Evolutionary conservation across 805 yeast genomes (phyloP).

Genomic region (Maudiozyma bulderi): DNA sequence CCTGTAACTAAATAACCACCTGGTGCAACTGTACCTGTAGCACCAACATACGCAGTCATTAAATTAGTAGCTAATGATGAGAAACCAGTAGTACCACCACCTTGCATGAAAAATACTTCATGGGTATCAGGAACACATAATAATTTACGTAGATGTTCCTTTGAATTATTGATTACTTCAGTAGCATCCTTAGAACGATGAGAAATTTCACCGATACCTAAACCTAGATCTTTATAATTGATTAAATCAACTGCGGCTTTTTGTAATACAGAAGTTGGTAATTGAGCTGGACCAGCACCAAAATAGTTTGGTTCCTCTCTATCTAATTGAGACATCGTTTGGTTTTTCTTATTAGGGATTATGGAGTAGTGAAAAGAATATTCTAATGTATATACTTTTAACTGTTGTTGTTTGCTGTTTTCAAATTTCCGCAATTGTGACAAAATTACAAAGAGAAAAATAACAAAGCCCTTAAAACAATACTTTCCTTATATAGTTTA

Average conservation of each 20-base stretch:
- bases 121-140: slow-evolving; percentile 81
- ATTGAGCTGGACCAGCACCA: slow-evolving; percentile 98
- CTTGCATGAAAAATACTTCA: slow-evolving; percentile 91
- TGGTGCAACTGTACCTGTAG: slow-evolving; percentile 63
- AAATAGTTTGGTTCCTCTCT: slow-evolving; percentile 74
- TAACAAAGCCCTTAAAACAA: too few species aligned
- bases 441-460: too few species aligned
- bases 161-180: slow-evolving; percentile 67
- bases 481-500: not conserved
- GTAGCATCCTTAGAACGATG: slow-evolving; percentile 85
- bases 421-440: not conserved
- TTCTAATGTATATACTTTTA: not conserved
- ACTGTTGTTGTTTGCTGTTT: not conserved
- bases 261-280: slow-evolving; percentile 76
- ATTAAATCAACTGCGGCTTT: slow-evolving; percentile 81
- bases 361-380: not conserved
- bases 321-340: slow-evolving; percentile 26
- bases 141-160: slow-evolving; percentile 52
- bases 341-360: not conserved
- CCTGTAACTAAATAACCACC: slow-evolving; percentile 90
- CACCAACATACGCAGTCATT: slow-evolving; percentile 62
- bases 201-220: slow-evolving; percentile 93
- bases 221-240: slow-evolving; percentile 56
- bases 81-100: slow-evolving; percentile 96
- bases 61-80: slow-evolving; percentile 79